Percentiles rank a stretch among this genome's conserved stretches.
phyloP scores from a whole-genome alignment of 1,139 yeast genomes.

The Zygoascus sp. region DNA sequence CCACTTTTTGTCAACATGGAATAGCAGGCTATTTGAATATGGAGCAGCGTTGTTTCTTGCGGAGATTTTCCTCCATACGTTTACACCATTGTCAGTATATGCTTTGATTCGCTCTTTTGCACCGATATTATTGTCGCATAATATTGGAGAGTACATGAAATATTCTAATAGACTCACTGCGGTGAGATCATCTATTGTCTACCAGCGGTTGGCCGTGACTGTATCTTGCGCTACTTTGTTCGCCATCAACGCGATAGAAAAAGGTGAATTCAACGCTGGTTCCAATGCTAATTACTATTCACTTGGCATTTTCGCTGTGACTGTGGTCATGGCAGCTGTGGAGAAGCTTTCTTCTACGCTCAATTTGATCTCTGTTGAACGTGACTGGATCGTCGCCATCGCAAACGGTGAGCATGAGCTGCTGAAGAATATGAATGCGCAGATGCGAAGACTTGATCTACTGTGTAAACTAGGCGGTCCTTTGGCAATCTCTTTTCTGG shows the following conservation, averaged over 20 bases:
- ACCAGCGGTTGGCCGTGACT: slow-evolving; percentile 34
- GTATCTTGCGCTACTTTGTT: slow-evolving; percentile 27
- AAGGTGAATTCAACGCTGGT: slow-evolving; percentile 8
- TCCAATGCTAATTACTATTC: neutral
- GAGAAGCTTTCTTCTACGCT: slow-evolving; percentile 36
- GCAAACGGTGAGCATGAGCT: slow-evolving; percentile 29
- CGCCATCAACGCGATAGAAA: slow-evolving; percentile 20
- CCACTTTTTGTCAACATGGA: slow-evolving; percentile 37
- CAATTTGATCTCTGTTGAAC: slow-evolving; percentile 38
- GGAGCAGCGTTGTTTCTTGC: slow-evolving; percentile 36
- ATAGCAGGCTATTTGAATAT: slow-evolving; percentile 35
- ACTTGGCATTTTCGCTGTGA: slow-evolving; percentile 19
- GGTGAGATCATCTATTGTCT: slow-evolving; percentile 33
- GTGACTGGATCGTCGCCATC: slow-evolving; percentile 42
- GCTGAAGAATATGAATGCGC: slow-evolving; percentile 32
- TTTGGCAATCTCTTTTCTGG: slow-evolving; percentile 34
- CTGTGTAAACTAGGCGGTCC: slow-evolving; percentile 39
- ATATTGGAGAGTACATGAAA: slow-evolving; percentile 31
- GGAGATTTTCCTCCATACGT: slow-evolving; percentile 31
- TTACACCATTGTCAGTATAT: slow-evolving; percentile 35
- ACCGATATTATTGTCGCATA: slow-evolving; percentile 30
- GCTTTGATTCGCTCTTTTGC: slow-evolving; percentile 32
- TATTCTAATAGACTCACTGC: slow-evolving; percentile 29
- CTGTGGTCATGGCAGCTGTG: slow-evolving; percentile 33
- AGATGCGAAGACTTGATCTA: slow-evolving; percentile 37